Base-by-base conservation (phyloP, 2,329 filamentous ascomycete genomes). In the Colletotrichum sp. region DNA sequence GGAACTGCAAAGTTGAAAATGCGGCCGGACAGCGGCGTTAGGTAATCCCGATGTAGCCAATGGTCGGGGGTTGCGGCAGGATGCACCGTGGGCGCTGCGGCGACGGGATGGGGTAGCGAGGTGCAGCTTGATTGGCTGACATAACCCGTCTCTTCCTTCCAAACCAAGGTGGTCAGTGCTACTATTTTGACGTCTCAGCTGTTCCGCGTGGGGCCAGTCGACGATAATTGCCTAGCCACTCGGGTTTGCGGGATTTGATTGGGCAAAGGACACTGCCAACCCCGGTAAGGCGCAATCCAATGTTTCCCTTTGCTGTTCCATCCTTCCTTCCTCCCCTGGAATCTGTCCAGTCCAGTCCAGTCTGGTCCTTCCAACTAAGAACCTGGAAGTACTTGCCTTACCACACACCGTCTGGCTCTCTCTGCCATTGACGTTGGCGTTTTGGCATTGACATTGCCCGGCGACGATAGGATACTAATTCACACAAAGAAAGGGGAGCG, bases 341-440 rank as follows among this genome's bases (percentile, higher is more conserved):
- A 36, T 69, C 55, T 63, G 30, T 68, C 44, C 44, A 49, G 39
- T 49, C 39, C 55, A 57, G 30, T 68, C 44, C 44, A 49, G 39
- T 49, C 39, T 18, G 18, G 39, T 49, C 39, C 39, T 18, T 52
- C 44, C n/a, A 52, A 52, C 44, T 52, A 21, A 52, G 44, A 52
- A 52, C 44, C 44, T 52, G 44, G 44, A 52, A 52, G 44, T 52
- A 52, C 44, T 9, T 39, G 0, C 36, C 36, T 18, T 5, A 49
- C 39, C 6, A 8, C 44, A n/a, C 44, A n/a, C 30, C 30, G 59
- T 2, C 30, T 63, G 12, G 28, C 28, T 63, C 26, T 44, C 64
- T 82, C 81, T 81, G 80, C 80, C 81, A 80, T 82, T 52, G 44
- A 52, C 44, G n/a, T 21, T 21, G 44, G 44, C 44, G 44, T 52